Conservation (phyloP, 306 rosid species). For the Inga leiocalycina region DNA sequence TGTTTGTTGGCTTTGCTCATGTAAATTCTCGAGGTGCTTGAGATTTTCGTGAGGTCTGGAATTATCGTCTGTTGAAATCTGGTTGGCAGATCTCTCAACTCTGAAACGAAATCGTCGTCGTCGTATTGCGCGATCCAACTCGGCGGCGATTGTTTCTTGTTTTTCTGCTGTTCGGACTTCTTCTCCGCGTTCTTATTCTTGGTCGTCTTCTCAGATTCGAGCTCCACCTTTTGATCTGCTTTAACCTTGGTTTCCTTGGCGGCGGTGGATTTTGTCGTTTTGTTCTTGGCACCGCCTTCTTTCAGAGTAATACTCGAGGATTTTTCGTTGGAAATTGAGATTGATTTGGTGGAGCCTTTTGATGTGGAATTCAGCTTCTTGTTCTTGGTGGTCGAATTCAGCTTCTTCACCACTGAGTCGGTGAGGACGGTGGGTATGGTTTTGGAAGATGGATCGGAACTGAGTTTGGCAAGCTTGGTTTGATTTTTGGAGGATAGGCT, state of each 20-base stretch:
- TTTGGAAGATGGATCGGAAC: slow-evolving; percentile 37
- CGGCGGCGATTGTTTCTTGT: slow-evolving; percentile 48
- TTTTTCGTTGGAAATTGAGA: slow-evolving; percentile 43
- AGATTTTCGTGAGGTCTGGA: slow-evolving; percentile 85
- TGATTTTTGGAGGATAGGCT: slow-evolving; percentile 56
- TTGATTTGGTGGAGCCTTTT: slow-evolving; percentile 45
- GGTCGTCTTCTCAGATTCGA: slow-evolving; percentile 28
- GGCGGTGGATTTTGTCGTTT: slow-evolving; percentile 61
- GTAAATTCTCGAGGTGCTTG: slow-evolving; percentile 71
- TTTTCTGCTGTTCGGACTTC: slow-evolving; percentile 36
- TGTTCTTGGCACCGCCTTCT: slow-evolving; percentile 51
- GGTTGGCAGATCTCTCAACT: slow-evolving; percentile 60
- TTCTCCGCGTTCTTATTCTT: slow-evolving; percentile 36
- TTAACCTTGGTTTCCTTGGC: slow-evolving; percentile 39
- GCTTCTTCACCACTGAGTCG: slow-evolving; percentile 50
- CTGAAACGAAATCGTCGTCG: slow-evolving; percentile 64
- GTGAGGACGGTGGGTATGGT: slow-evolving; percentile 3
- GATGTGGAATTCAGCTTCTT: slow-evolving; percentile 67
- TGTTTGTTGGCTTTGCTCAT: slow-evolving; percentile 71
- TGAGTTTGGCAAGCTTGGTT: slow-evolving; percentile 43
- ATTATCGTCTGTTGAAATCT: slow-evolving; percentile 64
- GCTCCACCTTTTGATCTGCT: slow-evolving; percentile 11
- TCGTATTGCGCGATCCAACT: slow-evolving; percentile 60
- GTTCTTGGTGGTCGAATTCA: slow-evolving; percentile 56
- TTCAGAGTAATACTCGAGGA: slow-evolving; percentile 51